A percentile compares a stretch with the other conserved stretches of the same genome.
Evolutionary conservation across 176 grass and related monocot genomes (phyloP).

Genomic region (Pontederia crassipes): DNA sequence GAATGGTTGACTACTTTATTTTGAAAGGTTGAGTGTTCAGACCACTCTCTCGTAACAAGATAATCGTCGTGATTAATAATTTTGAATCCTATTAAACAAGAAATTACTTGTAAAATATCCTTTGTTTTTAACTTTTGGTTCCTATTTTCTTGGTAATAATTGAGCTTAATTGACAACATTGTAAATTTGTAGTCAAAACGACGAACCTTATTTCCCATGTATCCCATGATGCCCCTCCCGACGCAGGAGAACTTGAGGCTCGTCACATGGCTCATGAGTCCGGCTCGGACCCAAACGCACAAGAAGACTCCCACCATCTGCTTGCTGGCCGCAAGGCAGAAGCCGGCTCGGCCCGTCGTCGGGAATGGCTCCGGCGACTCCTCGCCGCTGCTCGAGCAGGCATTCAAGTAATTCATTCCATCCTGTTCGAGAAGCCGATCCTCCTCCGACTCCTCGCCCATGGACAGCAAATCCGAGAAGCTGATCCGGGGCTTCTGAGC

Average conservation of each 20-base stretch:
- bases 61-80: no score
- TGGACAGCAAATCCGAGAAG: conserved; percentile 33
- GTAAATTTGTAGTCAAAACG: background rate
- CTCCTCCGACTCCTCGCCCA: conserved; percentile 7
- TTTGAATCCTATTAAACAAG: no score
- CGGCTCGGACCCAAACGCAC: conserved; percentile 62
- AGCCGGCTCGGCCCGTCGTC: background rate
- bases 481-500: conserved; percentile 7
- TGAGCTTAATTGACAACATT: no score
- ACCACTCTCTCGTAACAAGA: no score
- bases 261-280: conserved; percentile 30
- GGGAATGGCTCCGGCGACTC: background rate
- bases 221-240: conserved; percentile 78
- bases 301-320: conserved; percentile 95
- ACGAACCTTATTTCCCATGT: conserved; percentile 88
- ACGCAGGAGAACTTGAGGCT: conserved; percentile 51
- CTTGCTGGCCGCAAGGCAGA: conserved; percentile 48
- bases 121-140: no score
- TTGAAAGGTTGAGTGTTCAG: no score
- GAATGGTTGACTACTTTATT: no score
- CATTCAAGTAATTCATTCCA: conserved; percentile 2
- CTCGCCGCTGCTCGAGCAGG: conserved; percentile 28
- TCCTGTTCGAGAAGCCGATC: no score
- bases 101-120: no score
- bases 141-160: no score